Conservation (phyloP, 257 asterid genomes). For the Verbascum thapsus region DNA sequence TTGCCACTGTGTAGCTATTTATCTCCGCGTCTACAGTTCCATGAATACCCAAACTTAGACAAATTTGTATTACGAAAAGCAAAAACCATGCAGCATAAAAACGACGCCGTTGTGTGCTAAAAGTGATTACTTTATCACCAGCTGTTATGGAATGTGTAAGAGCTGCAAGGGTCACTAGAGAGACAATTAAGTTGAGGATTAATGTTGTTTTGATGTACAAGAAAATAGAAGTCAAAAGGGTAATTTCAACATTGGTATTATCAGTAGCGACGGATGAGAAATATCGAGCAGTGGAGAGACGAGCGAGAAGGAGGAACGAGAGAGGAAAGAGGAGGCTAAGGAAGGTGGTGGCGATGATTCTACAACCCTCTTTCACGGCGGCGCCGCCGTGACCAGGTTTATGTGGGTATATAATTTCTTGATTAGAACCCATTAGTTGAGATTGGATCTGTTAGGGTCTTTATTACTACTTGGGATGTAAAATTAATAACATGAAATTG, state of each 20-base stretch:
- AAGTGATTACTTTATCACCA: background rate
- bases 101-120: slow-evolving; percentile 25
- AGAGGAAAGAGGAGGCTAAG: slow-evolving; percentile 76
- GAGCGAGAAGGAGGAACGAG: slow-evolving; percentile 64
- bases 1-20: slow-evolving; percentile 24
- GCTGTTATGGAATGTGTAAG: slow-evolving; percentile 34
- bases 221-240: slow-evolving; percentile 26
- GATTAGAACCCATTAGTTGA: slow-evolving; percentile 11
- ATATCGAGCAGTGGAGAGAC: slow-evolving; percentile 55
- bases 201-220: slow-evolving; percentile 28
- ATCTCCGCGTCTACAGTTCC: slow-evolving; percentile 46
- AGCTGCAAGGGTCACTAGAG: slow-evolving; percentile 35
- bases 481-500: too few relatives aligned
- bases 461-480: too few relatives aligned
- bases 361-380: slow-evolving; percentile 38
- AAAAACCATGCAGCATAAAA: slow-evolving; percentile 38
- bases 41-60: slow-evolving; percentile 53
- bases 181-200: slow-evolving; percentile 40
- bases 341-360: slow-evolving; percentile 45
- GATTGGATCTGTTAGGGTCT: background rate
- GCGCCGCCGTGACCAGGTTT: slow-evolving; percentile 22
- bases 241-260: background rate
- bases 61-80: slow-evolving; percentile 44
- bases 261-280: slow-evolving; percentile 22
- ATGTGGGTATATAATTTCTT: background rate